phyloP scores from a whole-genome alignment of 768 basidiomycete species.

The Leccinum uliginosum region DNA sequence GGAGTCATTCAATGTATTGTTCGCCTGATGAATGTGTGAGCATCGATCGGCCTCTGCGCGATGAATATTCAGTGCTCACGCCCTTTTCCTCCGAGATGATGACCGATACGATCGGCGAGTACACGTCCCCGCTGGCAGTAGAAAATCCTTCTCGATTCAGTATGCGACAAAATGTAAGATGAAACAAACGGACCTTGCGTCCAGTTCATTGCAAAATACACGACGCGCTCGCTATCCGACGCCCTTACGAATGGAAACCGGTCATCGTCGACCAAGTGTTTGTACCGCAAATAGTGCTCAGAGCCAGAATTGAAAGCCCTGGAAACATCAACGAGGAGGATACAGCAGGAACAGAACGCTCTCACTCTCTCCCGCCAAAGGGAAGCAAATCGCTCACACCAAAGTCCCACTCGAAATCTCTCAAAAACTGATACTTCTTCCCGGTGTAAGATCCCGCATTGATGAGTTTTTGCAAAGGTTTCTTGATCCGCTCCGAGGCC shows the following conservation, averaged over 20 bases:
- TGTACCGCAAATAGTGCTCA: conserved; percentile 52
- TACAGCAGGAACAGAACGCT: neutral
- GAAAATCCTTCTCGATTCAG: conserved; percentile 50
- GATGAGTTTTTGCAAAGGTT: conserved; percentile 52
- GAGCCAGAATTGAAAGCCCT: conserved; percentile 52
- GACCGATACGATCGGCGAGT: conserved; percentile 49
- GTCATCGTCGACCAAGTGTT: conserved; percentile 37
- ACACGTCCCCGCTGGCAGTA: conserved; percentile 41
- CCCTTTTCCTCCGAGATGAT: conserved; percentile 43
- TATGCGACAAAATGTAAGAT: neutral
- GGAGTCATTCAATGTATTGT: conserved; percentile 64
- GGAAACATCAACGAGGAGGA: neutral
- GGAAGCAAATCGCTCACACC: conserved; percentile 56
- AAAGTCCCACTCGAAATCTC: conserved; percentile 53
- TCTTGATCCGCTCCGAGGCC: conserved; percentile 38
- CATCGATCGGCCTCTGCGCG: neutral
- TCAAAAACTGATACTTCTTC: conserved; percentile 51
- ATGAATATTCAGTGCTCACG: conserved; percentile 32
- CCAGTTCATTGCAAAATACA: conserved; percentile 70
- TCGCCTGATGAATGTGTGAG: conserved; percentile 34
- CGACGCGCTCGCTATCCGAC: conserved; percentile 52
- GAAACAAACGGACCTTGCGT: conserved; percentile 40
- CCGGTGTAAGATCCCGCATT: conserved; percentile 43
- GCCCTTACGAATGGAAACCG: conserved; percentile 53
- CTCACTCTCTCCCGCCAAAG: conserved; percentile 64